phyloP scores from a whole-genome alignment of 441 rosid species.

The Daphne laureola region DNA sequence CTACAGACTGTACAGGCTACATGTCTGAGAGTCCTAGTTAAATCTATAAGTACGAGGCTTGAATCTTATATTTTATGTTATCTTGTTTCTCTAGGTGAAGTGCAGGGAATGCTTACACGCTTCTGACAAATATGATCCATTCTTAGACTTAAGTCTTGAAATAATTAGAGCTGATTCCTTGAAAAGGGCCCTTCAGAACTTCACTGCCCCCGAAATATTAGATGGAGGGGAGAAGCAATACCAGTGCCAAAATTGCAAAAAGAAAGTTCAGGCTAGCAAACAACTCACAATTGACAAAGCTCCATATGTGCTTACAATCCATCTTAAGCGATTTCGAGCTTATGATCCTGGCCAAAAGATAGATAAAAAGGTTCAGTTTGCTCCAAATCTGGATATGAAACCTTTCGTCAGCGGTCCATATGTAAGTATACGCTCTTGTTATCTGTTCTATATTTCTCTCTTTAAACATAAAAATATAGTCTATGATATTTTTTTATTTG shows the following conservation, averaged over 20 bases:
- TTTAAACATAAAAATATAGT: background rate
- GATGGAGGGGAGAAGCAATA: conserved; percentile 92
- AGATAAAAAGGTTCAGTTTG: conserved; percentile 63
- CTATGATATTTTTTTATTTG: background rate
- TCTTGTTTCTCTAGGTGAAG: conserved; percentile 52
- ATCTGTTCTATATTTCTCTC: background rate
- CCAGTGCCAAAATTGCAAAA: conserved; percentile 80
- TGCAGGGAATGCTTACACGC: conserved; percentile 73
- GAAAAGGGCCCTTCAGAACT: conserved; percentile 59
- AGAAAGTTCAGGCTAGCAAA: conserved; percentile 78
- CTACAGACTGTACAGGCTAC: background rate
- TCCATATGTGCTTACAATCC: conserved; percentile 79
- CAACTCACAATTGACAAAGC: conserved; percentile 84
- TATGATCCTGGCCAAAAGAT: conserved; percentile 68
- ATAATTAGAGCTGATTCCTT: conserved; percentile 76
- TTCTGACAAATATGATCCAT: conserved; percentile 88
- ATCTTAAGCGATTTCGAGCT: conserved; percentile 83
- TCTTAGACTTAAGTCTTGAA: conserved; percentile 87
- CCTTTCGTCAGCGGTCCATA: conserved; percentile 70
- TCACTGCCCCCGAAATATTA: conserved; percentile 67
- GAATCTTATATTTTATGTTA: conserved; percentile 10
- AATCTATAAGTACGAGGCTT: conserved; percentile 3
- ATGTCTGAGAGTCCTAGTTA: background rate
- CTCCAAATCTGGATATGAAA: conserved; percentile 65
- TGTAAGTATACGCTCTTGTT: conserved; percentile 44